Conservation (phyloP, 345 rosid species). For the Eucalyptus rudis region DNA sequence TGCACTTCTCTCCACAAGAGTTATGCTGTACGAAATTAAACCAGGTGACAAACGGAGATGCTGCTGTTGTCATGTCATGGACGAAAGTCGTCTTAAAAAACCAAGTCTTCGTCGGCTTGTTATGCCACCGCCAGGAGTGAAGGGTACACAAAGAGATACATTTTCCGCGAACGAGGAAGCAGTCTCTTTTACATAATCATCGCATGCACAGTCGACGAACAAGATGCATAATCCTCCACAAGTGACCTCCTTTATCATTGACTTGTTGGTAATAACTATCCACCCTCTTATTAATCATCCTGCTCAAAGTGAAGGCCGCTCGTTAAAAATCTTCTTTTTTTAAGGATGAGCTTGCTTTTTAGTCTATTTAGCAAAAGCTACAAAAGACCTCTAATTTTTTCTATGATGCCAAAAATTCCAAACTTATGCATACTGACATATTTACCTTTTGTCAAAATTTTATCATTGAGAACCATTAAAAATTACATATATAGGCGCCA, state of each 20-base stretch:
- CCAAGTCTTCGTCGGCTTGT: not conserved
- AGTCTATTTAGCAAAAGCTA: not conserved
- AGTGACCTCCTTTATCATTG: not conserved
- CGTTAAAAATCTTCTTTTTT: not conserved
- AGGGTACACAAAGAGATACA: not conserved
- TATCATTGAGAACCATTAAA: fast-evolving
- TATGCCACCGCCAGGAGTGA: not conserved
- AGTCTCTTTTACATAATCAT: not conserved
- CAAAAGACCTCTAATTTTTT: not conserved
- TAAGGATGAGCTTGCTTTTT: not conserved
- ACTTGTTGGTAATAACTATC: not conserved
- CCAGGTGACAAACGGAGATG: not conserved
- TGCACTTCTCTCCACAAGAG: not conserved
- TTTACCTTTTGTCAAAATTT: too few relatives aligned
- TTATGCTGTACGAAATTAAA: not conserved
- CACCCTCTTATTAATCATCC: not conserved
- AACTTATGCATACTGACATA: not conserved
- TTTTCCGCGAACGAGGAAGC: not conserved
- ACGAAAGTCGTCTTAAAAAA: not conserved
- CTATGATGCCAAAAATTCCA: too few relatives aligned
- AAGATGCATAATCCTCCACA: not conserved
- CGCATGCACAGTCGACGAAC: not conserved
- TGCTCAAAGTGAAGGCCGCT: not conserved
- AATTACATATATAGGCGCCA: not conserved
- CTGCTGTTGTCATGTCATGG: not conserved